Evolutionary conservation across 1,284 basidiomycete species (phyloP), one percentile per base, ranked within the genome.

Genomic region (Ganoderma boninense): DNA sequence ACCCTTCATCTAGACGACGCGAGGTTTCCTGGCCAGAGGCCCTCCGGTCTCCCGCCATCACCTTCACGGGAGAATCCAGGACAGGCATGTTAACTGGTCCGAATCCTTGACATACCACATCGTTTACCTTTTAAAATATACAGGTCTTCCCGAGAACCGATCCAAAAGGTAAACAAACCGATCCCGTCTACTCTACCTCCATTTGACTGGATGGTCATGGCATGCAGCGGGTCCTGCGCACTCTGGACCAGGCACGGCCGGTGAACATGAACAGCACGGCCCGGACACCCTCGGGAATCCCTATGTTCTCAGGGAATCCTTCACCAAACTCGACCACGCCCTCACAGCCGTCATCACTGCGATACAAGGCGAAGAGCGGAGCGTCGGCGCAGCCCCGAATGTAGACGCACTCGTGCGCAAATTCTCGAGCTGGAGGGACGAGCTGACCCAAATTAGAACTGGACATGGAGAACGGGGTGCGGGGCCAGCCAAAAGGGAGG

Each of bases 141-240:
- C 67, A 79, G 79, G 77, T 80, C 23, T 79, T 75, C 57, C 79
- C 79, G 0, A 76, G 77, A 42, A 77, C 79, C 10, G 79, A 79
- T 56, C 78, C 77, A 1, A 65, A 76, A 64, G 72, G 78, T 77
- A 66, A 38, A 14, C 11, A 68, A 67, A 7, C 16, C 32, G 66
- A 7, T 13, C 32, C 16, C 57, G 54, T 4, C 18, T 29, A 13
- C 29, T 52, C 16, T 63, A 8, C 29, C 29, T 32, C 29, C 29
- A 23, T 29, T 18, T 20, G 1, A 2, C 29, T 54, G 16, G 54
- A 7, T 10, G 44, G 29, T 13, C 13, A 5, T 29, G 5, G 5
- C 62, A 38, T 43, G 13, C 64, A 80, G 79, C 77, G 13, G 79
- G 78, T 2, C 75, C 78, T 2, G 29, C 68, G n/a, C 75, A 75